phyloP scores from a whole-genome alignment of 768 basidiomycete genomes.

The Lanmaoa pseudosensibilis region DNA sequence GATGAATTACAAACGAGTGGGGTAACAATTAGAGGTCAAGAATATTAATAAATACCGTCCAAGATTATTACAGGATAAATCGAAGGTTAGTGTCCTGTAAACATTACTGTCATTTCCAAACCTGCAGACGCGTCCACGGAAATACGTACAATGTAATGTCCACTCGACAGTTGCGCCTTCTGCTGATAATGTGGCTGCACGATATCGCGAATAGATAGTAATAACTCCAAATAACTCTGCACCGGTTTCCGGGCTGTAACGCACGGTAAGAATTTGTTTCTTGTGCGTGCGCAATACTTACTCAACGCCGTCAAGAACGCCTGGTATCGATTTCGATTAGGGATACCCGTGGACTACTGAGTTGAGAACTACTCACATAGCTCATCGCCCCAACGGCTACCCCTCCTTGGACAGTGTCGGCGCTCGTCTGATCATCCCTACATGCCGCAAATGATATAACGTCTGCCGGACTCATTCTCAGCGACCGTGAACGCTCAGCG shows the following conservation, averaged over 20 bases:
- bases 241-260: constrained; percentile 45
- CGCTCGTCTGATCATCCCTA: constrained; percentile 69
- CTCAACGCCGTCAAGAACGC: constrained; percentile 59
- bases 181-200: constrained; percentile 62
- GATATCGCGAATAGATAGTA: constrained; percentile 58
- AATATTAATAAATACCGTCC: background rate
- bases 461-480: constrained; percentile 68
- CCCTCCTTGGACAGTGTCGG: constrained; percentile 64
- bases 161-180: constrained; percentile 72
- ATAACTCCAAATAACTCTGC: constrained; percentile 66
- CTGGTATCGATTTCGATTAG: constrained; percentile 35
- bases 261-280: background rate
- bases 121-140: background rate
- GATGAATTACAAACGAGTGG: background rate
- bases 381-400: constrained; percentile 79
- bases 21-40: background rate
- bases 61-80: constrained; percentile 30
- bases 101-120: background rate
- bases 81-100: constrained; percentile 29
- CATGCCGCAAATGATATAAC: constrained; percentile 79
- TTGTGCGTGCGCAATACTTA: constrained; percentile 17
- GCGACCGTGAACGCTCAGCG: constrained; percentile 29
- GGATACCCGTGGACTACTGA: no score
- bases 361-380: constrained; percentile 48
- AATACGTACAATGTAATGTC: constrained; percentile 58